Base-by-base conservation (phyloP, 805 yeast species). In the Hanseniaspora valbyensis region DNA sequence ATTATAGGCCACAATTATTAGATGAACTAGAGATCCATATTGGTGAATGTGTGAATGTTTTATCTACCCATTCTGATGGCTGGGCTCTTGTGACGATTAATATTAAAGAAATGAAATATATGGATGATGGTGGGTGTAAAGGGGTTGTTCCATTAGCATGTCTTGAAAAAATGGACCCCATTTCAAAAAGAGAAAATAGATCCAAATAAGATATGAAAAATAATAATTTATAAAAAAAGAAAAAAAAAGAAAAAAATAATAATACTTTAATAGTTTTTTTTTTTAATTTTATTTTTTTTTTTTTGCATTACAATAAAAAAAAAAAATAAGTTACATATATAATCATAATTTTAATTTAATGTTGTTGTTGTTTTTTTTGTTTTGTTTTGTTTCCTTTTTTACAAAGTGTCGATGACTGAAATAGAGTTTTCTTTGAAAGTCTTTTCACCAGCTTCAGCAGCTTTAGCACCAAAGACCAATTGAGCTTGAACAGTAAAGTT, bases 401-500 rank as follows among this genome's bases (percentile, higher is more conserved):
- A 38, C 16, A 34, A 34, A 18, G 21, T 7, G 22, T 7, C 16
- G 14, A 34, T 19, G 8, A 34, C 39, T 18, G 21, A 7, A 34
- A 34, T 34, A 19, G 24, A 4, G 22, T 34, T 34, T 21, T 34
- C 39, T 6, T 34, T 34, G 39, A 16, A 34, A 34, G 39, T 8
- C 39, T 34, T 75, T 49, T 63, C 71, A 39, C 56, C 60, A 12
- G 73, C 60, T 18, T 56, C 58, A 21, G 49, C 58, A 42, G 60
- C 68, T 56, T 72, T 72, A 16, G 66, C 55, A 61, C 79, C 79
- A 54, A 75, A 75, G 36, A 70, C 74, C 56, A 75, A 65, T 63
- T 75, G 78, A 37, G 76, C 70, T 53, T 67, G 69, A 44, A 74
- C 70, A 32, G 59, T 61, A 75, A 76, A 73, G 44, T 62, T 58